These are phyloP conservation scores for Apiospora saccharicola DNA, from an alignment of 2,329 filamentous ascomycete species.

Conservation along the genomic window DNA sequence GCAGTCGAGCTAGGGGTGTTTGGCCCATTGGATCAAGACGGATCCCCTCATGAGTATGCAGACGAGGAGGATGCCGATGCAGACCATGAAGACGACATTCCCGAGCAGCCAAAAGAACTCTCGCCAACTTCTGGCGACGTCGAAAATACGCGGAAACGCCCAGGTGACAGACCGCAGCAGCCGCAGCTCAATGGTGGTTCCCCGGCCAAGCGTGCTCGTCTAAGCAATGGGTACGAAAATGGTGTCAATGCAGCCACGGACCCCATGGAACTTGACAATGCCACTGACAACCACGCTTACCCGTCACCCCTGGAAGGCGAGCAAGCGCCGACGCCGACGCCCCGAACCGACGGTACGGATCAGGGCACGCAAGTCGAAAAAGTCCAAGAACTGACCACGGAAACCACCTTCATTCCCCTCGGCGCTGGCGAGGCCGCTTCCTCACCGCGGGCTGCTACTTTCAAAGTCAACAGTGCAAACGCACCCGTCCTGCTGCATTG, in stretches of 20 bases:
- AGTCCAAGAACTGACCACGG: conserved; percentile 64
- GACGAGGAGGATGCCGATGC: conserved; percentile 45
- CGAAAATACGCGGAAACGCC: conserved; percentile 60
- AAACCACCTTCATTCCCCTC: conserved; percentile 68
- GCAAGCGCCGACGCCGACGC: conserved; percentile 58
- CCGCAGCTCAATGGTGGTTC: conserved; percentile 60
- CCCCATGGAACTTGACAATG: conserved; percentile 70
- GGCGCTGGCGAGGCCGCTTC: conserved; percentile 47
- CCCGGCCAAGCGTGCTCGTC: conserved; percentile 63
- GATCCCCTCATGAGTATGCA: conserved; percentile 33
- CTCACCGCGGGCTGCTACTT: conserved; percentile 43
- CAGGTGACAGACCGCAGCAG: conserved; percentile 52
- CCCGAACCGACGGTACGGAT: conserved; percentile 67
- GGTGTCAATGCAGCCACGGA: conserved; percentile 48
- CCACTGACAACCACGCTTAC: conserved; percentile 66
- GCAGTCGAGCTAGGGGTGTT: conserved; percentile 61
- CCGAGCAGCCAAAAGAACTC: conserved; percentile 39
- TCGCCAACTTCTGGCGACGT: conserved; percentile 44
- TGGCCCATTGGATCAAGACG: conserved; percentile 58
- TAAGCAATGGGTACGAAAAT: conserved; percentile 68
- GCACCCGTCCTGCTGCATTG: conserved; percentile 71
- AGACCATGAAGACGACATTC: conserved; percentile 45
- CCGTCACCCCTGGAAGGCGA: conserved; percentile 70
- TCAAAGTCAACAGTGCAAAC: conserved; percentile 53
- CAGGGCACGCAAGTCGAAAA: conserved; percentile 71